phyloP scores from a whole-genome alignment of 257 asterid species.

The Penstemon davidsonii region DNA sequence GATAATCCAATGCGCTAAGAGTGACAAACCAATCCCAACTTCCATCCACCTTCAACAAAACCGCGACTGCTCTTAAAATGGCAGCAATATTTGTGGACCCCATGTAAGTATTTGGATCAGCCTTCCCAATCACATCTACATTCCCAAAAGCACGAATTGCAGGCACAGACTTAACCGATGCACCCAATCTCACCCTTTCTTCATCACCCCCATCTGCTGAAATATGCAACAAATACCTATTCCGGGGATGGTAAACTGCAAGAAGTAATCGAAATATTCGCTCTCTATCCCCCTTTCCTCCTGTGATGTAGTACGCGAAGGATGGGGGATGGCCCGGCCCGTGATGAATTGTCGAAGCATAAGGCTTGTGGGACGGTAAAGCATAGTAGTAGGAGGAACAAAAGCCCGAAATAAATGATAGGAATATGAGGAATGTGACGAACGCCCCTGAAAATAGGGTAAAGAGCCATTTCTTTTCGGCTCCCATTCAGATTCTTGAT shows the following conservation, averaged over 20 bases:
- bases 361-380: conserved; percentile 61
- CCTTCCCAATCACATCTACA: conserved; percentile 94
- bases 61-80: conserved; percentile 73
- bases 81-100: conserved; percentile 89
- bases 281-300: conserved; percentile 72
- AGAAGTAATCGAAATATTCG: conserved; percentile 76
- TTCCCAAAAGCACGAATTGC: conserved; percentile 80
- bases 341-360: conserved; percentile 53
- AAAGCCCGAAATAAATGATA: conserved; percentile 75
- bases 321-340: conserved; percentile 85
- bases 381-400: conserved; percentile 72
- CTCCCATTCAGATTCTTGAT: conserved; percentile 54
- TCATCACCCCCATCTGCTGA: conserved; percentile 67
- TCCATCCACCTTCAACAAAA: conserved; percentile 74
- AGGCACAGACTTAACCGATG: conserved; percentile 69
- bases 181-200: conserved; percentile 72
- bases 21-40: conserved; percentile 98
- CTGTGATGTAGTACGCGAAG: conserved; percentile 86
- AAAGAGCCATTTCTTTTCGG: conserved; percentile 93
- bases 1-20: conserved; percentile 88
- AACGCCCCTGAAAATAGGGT: conserved; percentile 89
- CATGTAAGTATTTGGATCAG: conserved; percentile 94
- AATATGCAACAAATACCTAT: conserved; percentile 86
- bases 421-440: conserved; percentile 65
- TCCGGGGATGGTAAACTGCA: conserved; percentile 96